Base-by-base conservation (phyloP, 805 yeast genomes). In the Pichia scutulata region DNA sequence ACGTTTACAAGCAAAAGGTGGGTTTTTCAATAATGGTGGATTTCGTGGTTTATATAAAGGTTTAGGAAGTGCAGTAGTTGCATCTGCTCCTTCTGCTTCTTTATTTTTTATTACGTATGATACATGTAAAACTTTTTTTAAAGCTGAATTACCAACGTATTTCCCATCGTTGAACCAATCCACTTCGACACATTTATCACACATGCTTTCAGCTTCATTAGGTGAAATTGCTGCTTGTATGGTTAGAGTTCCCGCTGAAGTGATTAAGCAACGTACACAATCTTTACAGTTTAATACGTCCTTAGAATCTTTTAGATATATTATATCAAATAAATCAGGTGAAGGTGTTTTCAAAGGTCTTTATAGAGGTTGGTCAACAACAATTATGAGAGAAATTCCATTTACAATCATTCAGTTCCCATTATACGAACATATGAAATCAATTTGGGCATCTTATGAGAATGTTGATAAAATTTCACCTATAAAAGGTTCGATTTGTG, bases 391-490 rank as follows among this genome's bases (percentile, higher is more conserved):
- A 53, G 99, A 93, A 61, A 92, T 93, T 43, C 99, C 99, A 5
- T 93, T 93, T 70, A 93, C 99, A 0, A 76, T 90, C 64, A 89
- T 93, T 50, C 99, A 93, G 64, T 93, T 90, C 70, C 99, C 99
- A 5, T 68, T 93, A 39, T 93, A 93, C 64, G 99, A 93, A 64
- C 78, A 73, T 63, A 65, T 93, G 60, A 93, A 93, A 70, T 68
- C 68, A 55, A 63, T 66, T 44, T 77, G 87, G 81, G 74, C 82
- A 1, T 52, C 57, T n/a, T 57, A 60, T 22, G 71, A 71, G 49
- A 65, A 66, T 2, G 60, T 68, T 0, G 72, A 71, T 2, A 67
- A 68, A 24, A 72, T 78, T 7, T 72, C 83, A 12, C 83, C 92
- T 4, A 66, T 80, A 57, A 85, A 84, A 62, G 96, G 97, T 14